Evolutionary conservation across 202 grass and related monocot genomes (phyloP), one percentile per base, ranked within the genome.

Genomic region (Zoysia matrella): DNA sequence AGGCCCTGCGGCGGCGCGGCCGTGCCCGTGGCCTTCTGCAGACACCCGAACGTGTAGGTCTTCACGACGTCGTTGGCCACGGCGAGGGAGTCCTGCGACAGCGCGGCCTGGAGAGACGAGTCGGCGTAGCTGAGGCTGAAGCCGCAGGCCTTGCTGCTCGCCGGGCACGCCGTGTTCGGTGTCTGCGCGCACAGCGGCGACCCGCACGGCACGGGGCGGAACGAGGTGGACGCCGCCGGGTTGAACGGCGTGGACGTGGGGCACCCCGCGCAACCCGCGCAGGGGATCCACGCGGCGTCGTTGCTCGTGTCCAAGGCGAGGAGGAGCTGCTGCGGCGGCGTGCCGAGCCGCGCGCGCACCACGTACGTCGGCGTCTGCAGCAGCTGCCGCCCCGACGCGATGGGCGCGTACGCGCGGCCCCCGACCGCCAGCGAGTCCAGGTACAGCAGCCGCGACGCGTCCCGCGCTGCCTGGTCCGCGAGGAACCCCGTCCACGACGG

Each of bases 211-310:
- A 22, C 22, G 22, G 22, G 22, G 22, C 22, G 22, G 22, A 22
- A 22, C 22, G 22, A 22, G 22, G 22, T 22, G 22, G 22, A 22
- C 22, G 22, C 68, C 0, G 83, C 18, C 16, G 92, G 84, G 16
- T 91, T 79, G 83, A 98, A 98, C 1, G 92, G 82, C 1, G 83
- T 55, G n/a, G 80, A 45, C 1, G 88, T 69, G 1, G 89, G 73
- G 77, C 95, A 98, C 11, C 95, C 95, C 0, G 13, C 22, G 86
- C 95, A 98, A 4, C 86, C 88, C 58, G 87, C 36, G 66, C 95
- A 98, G 51, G 95, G 95, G 70, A 98, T 83, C 95, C 95, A 98
- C 0, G 95, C 88, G 7, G 89, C 95, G 83, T 98, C 95, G 79
- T 83, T 98, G 90, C 92, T 95, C 43, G 90, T 98, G 86, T 98